These are phyloP conservation scores for Aspergillus ibericus DNA, from an alignment of 2,329 filamentous ascomycete species.

Conservation along the genomic window DNA sequence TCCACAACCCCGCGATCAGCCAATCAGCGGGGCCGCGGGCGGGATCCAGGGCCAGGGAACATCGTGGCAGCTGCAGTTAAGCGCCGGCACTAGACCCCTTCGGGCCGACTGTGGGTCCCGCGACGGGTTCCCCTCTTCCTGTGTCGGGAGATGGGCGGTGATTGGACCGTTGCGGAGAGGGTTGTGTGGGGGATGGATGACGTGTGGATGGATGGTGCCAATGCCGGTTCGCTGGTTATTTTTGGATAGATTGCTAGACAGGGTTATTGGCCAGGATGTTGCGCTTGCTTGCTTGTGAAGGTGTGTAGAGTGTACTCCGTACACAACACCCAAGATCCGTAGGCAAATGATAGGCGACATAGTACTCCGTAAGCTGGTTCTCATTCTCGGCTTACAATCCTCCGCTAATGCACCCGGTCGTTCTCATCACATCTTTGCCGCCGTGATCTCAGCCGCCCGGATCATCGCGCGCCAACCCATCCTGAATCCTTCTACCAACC, in stretches of 20 bases:
- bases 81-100: slow-evolving; percentile 20
- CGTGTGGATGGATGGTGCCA: neutral
- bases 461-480: slow-evolving; percentile 5
- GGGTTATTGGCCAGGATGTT: neutral
- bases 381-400: neutral
- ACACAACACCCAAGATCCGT: neutral
- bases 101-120: neutral
- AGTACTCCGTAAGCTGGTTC: neutral
- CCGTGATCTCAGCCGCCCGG: slow-evolving; percentile 15
- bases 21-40: slow-evolving; percentile 8
- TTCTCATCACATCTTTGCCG: slow-evolving; percentile 19
- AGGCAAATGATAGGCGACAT: no score
- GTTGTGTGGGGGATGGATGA: slow-evolving; percentile 13
- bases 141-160: neutral
- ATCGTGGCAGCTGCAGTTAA: slow-evolving; percentile 16
- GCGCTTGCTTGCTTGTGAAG: no score
- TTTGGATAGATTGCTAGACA: neutral
- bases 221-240: neutral
- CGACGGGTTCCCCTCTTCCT: slow-evolving; percentile 6
- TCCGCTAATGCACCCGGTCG: slow-evolving; percentile 10
- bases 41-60: no score
- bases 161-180: neutral
- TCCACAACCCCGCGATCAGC: neutral
- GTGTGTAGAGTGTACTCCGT: neutral
- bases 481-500: neutral